Base-by-base conservation (phyloP, 768 basidiomycete species). In the Suillus paluster region DNA sequence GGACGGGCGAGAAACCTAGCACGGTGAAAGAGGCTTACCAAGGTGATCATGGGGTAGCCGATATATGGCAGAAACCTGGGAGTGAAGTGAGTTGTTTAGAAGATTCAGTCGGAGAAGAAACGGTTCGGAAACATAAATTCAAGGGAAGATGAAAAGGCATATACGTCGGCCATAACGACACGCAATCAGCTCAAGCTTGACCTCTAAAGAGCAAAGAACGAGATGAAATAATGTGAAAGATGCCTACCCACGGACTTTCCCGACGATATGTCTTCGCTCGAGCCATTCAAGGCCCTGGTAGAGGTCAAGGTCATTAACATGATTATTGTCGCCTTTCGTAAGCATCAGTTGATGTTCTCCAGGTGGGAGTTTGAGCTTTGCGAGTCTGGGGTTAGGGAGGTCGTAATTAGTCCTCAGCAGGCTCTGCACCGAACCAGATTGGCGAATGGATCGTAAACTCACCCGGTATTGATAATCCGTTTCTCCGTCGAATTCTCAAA, bases 241-340 rank as follows among this genome's bases (percentile, higher is more conserved):
- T 12, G 81, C 92, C 68, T 70, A 97, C 96, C 94, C 96, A 79
- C 91, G 81, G 63, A 99, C 96, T 81, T 97, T 98, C 55, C 94
- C 95, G 42, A 97, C 84, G 48, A 99, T 91, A 71, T 97, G 94
- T 73, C 88, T 87, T 64, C 89, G 81, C 72, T 96, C 92, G 8
- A 99, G 77, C 86, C 92, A 96, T 60, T 92, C 84, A 60, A 96
- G 78, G 0, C 95, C 95, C 64, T 89, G 85, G 73, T 99, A 99
- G 2, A 99, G 80, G 39, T 86, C 86, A 39, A 97, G 79, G 70
- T 99, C 97, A 70, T 98, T 94, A 3, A 88, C 84, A 30, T 82
- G 77, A 76, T 99, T 99, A 77, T 99, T 99, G 73, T 99, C 97
- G 0, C 97, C 97, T 78, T 99, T 99, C 10, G 97, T 99, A 63